These are phyloP conservation scores for Dictyostelium capitatum DNA, from an alignment of 78 protist genomes.

Conservation along the genomic window DNA sequence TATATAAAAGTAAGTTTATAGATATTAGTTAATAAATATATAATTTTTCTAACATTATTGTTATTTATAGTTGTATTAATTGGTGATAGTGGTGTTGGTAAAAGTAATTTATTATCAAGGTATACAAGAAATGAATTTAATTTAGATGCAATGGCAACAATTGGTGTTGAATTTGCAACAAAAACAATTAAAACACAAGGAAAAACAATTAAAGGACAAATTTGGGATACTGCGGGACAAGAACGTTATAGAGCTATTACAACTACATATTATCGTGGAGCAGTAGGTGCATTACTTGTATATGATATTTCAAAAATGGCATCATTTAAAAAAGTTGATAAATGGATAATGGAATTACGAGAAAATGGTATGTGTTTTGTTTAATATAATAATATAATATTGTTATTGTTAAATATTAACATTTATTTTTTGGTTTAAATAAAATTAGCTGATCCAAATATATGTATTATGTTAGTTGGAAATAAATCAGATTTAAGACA, in stretches of 20 bases:
- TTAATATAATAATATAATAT: too few relatives aligned
- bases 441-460: slow-evolving; percentile 84
- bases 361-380: too few relatives aligned
- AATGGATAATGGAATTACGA: slow-evolving; percentile 95
- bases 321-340: slow-evolving; percentile 96
- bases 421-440: too few relatives aligned
- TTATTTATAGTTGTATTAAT: slow-evolving; percentile 20
- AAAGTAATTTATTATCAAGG: slow-evolving; percentile 89
- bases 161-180: slow-evolving; percentile 96
- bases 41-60: too few relatives aligned
- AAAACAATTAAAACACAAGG: slow-evolving; percentile 81
- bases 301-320: slow-evolving; percentile 94
- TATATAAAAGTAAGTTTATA: too few relatives aligned
- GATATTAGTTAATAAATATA: too few relatives aligned
- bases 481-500: slow-evolving; percentile 92
- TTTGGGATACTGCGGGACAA: slow-evolving; percentile 86
- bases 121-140: slow-evolving; percentile 90
- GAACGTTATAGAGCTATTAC: slow-evolving; percentile 81
- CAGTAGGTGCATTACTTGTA: slow-evolving; percentile 95
- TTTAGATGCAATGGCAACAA: slow-evolving; percentile 88
- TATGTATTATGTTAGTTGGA: slow-evolving; percentile 78
- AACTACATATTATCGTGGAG: slow-evolving; percentile 93
- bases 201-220: slow-evolving; percentile 88
- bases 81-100: slow-evolving; percentile 96
- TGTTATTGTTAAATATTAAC: too few relatives aligned